Base-by-base conservation (phyloP, 2,329 filamentous ascomycete genomes). In the Pseudocercospora cruenta region DNA sequence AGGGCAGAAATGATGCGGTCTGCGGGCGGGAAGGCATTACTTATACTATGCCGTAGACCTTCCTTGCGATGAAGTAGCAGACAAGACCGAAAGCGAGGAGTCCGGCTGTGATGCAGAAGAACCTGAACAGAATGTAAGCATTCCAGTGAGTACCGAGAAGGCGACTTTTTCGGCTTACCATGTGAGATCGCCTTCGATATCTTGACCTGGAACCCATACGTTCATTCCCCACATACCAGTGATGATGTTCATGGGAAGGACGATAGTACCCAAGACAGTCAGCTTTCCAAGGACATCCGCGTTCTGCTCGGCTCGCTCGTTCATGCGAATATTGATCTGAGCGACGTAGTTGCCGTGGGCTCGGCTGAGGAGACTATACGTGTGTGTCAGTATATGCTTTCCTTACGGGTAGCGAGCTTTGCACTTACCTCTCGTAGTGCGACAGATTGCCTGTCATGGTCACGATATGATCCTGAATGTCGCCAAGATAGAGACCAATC, bases 181-280 rank as follows among this genome's bases (percentile, higher is more conserved):
- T 94, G 95, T 67, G 33, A 67, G 49, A 28, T 67, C 65, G 6
- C 65, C 65, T 22, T 67, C 65, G 31, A 61, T 58, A 54, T 94
- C 90, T 78, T 98, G 94, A 1, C 95, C 95, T 0, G 95, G 95
- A 0, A 99, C 95, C 84, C 75, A 77, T 26, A 78, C 77, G 83
- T 99, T 99, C 94, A 98, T 98, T 60, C 94, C 95, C 94, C 94
- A 99, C 74, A 98, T 88, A 72, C 95, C 95, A 2, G 95, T 98
- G 74, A 99, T 94, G 77, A 99, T 96, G 78, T 99, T 99, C 94
- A 99, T 97, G 10, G 95, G 95, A 64, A 99, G 83, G 2, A 99
- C 94, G 72, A 99, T 98, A 5, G 95, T 99, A 70, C 95, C 95
- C 0, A 99, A 85, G 0, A 99, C 95, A 0, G 95, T 98, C 67